Percentiles rank a stretch among this genome's conserved stretches.
Conservation (phyloP, 2,329 filamentous ascomycete genomes). For the Dothideomycetes sp. region DNA sequence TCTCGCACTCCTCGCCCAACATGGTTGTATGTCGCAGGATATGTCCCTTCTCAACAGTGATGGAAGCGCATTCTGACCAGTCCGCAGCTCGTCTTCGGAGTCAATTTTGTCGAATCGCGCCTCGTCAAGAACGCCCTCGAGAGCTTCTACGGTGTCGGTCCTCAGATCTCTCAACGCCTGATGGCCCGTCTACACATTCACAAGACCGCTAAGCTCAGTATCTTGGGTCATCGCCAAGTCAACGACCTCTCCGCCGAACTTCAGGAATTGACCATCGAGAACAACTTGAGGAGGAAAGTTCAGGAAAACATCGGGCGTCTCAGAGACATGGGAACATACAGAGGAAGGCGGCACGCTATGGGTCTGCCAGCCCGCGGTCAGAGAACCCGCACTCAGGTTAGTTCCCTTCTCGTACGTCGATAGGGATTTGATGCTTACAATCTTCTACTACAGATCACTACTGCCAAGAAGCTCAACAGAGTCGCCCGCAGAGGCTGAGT, state of each 20-base stretch:
- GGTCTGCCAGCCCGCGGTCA: constrained; percentile 85
- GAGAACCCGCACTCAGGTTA: constrained; percentile 67
- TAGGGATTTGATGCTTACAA: constrained; percentile 18
- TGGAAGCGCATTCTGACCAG: not conserved
- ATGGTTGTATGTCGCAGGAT: constrained; percentile 15
- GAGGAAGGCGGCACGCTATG: constrained; percentile 88
- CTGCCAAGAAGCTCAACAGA: constrained; percentile 49
- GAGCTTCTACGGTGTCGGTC: constrained; percentile 78
- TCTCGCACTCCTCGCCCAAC: not conserved
- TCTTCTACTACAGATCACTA: constrained; percentile 41
- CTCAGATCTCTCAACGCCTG: constrained; percentile 58
- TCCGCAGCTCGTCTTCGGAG: constrained; percentile 60
- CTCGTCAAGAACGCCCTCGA: constrained; percentile 64
- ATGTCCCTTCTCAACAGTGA: not conserved
- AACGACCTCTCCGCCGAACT: constrained; percentile 77
- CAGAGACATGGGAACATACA: constrained; percentile 83
- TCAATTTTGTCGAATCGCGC: constrained; percentile 75
- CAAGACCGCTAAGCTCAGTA: constrained; percentile 67
- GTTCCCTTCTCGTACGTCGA: constrained; percentile 14
- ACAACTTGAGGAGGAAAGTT: constrained; percentile 67
- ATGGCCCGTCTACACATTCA: constrained; percentile 87
- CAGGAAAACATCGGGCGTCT: constrained; percentile 78
- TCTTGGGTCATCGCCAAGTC: constrained; percentile 65
- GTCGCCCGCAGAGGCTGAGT: constrained; percentile 41
- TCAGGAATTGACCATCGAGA: constrained; percentile 88